Evolutionary conservation across 225 moss, liverwort and hornwort genomes (phyloP).

Genomic region (Pleurozium schreberi): DNA sequence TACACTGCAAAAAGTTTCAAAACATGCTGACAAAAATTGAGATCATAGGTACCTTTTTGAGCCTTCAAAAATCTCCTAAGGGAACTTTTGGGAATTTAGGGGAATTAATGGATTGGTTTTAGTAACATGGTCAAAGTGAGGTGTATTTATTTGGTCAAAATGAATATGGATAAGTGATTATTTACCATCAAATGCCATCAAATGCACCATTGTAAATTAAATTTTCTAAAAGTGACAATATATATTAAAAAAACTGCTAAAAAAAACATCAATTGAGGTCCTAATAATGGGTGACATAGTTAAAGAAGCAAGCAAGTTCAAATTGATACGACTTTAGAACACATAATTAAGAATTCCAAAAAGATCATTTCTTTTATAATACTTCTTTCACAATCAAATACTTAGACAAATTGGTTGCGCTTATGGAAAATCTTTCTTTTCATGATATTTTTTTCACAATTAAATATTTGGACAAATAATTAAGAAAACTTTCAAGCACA

Average conservation of each 20-base stretch:
- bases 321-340: not conserved
- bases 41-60: not conserved
- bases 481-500: too few relatives aligned
- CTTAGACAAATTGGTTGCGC: not conserved
- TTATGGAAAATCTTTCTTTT: not conserved
- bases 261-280: not conserved
- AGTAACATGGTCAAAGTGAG: not conserved
- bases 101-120: not conserved
- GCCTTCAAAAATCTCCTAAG: rapidly evolving
- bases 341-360: not conserved
- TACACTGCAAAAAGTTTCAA: too few relatives aligned
- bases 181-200: not conserved
- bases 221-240: not conserved
- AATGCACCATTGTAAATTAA: not conserved
- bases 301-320: not conserved
- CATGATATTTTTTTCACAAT: too few relatives aligned
- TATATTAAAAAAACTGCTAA: not conserved
- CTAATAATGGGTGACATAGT: not conserved
- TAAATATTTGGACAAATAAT: too few relatives aligned
- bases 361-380: not conserved
- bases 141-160: not conserved
- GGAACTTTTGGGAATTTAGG: rapidly evolving
- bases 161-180: not conserved
- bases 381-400: not conserved
- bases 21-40: not conserved